Percentiles rank a stretch among this genome's conserved stretches.
Evolutionary conservation across 179 eudicot species (phyloP).

Genomic region (Spergularia azorica): DNA sequence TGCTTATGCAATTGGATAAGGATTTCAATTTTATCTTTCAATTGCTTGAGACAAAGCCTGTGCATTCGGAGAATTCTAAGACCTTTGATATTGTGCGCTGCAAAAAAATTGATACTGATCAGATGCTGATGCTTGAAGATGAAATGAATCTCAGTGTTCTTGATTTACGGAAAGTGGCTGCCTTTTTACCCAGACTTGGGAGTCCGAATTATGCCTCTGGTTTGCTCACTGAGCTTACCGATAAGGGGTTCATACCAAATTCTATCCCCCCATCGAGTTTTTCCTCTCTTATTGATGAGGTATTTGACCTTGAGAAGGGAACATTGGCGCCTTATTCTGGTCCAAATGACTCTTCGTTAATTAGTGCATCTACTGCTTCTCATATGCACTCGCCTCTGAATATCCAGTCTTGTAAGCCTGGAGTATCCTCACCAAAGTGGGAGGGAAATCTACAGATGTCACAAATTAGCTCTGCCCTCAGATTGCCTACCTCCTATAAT

Average conservation of each 20-base stretch:
- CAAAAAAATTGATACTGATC: conserved; percentile 65
- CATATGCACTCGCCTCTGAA: conserved; percentile 45
- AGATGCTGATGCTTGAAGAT: conserved; percentile 80
- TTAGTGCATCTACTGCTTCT: conserved; percentile 46
- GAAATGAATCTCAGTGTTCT: conserved; percentile 81
- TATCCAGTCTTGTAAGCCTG: conserved; percentile 43
- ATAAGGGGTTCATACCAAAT: conserved; percentile 44
- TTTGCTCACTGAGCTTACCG: conserved; percentile 47
- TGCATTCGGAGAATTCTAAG: conserved; percentile 53
- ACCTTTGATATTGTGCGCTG: conserved; percentile 55
- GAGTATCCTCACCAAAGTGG: conserved; percentile 52
- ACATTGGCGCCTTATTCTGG: conserved; percentile 43
- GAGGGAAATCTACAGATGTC: conserved; percentile 47
- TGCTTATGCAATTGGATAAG: conserved; percentile 86
- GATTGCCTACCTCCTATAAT: conserved; percentile 42
- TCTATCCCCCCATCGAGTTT: conserved; percentile 58
- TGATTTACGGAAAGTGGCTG: conserved; percentile 50
- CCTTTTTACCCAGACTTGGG: conserved; percentile 39
- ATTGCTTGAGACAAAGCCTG: conserved; percentile 67
- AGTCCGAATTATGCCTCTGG: conserved; percentile 44
- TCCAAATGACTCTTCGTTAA: conserved; percentile 42
- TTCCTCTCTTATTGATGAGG: conserved; percentile 82
- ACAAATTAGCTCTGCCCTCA: conserved; percentile 38
- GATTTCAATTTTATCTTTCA: conserved; percentile 73
- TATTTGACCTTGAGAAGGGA: conserved; percentile 85